Conservation (phyloP, 805 yeast species). For the Lipomyces chichibuensis region DNA sequence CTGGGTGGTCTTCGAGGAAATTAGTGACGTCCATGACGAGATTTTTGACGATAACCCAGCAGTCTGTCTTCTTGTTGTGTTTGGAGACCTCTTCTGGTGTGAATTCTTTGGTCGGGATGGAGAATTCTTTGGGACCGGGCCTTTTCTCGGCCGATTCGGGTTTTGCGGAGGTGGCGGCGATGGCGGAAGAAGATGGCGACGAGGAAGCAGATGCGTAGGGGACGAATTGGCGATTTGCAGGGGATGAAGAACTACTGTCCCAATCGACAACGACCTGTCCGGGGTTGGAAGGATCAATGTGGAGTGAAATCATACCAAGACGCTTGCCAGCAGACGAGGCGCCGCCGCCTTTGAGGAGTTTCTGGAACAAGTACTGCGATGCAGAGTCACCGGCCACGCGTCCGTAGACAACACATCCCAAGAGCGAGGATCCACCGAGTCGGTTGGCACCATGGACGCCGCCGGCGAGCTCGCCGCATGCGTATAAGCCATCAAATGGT, state of each 20-base stretch:
- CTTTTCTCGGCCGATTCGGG: constrained; percentile 9
- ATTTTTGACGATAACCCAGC: constrained; percentile 73
- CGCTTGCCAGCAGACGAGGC: constrained; percentile 45
- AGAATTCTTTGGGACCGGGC: constrained; percentile 38
- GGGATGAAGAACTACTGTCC: constrained; percentile 16
- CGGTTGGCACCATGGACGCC: constrained; percentile 62
- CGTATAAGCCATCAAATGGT: constrained; percentile 52
- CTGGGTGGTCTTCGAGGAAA: constrained; percentile 65
- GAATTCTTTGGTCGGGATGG: constrained; percentile 53
- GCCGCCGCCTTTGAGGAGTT: constrained; percentile 40
- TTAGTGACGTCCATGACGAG: constrained; percentile 66
- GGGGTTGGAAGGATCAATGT: constrained; percentile 40
- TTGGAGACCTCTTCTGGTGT: constrained; percentile 51
- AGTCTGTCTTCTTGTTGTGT: constrained; percentile 59
- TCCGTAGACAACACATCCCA: constrained; percentile 62
- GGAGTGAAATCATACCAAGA: constrained; percentile 51
- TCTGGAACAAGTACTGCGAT: constrained; percentile 43
- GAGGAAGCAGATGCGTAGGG: constrained; percentile 10
- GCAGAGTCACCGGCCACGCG: constrained; percentile 51
- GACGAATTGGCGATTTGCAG: constrained; percentile 22
- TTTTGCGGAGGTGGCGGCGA: constrained; percentile 25
- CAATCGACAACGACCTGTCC: constrained; percentile 38
- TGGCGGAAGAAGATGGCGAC: constrained; percentile 14
- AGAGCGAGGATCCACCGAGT: constrained; percentile 58
- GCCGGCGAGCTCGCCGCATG: constrained; percentile 63